A percentile compares a stretch with the other conserved stretches of the same genome.
These are phyloP conservation scores for Moricandia arvensis DNA, from an alignment of 345 rosid species.

Conservation along the genomic window DNA sequence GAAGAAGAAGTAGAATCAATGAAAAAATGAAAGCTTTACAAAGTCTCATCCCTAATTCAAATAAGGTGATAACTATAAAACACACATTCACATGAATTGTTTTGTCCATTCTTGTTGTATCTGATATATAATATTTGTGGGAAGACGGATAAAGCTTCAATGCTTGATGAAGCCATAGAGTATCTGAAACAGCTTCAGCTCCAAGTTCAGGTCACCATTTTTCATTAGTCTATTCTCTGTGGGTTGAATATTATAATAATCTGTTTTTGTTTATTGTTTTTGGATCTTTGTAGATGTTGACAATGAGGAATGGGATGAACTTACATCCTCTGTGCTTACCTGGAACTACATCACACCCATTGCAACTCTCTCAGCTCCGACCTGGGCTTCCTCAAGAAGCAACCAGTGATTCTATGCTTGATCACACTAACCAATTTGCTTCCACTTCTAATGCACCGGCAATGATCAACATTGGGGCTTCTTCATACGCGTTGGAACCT, in stretches of 20 bases:
- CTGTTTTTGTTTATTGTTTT: too few species aligned
- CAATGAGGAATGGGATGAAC: conserved; percentile 74
- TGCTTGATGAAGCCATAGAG: conserved; percentile 95
- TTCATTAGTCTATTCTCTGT: too few species aligned
- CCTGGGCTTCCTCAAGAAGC: conserved; percentile 40
- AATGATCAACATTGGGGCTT: conserved; percentile 37
- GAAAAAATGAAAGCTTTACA: conserved; percentile 99
- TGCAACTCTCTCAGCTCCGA: conserved; percentile 41
- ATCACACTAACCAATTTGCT: conserved; percentile 43
- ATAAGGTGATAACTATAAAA: conserved; percentile 51
- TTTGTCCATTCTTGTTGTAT: background rate
- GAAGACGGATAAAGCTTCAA: conserved; percentile 94
- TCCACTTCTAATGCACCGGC: conserved; percentile 42
- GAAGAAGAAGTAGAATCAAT: conserved; percentile 92
- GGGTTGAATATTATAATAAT: too few species aligned
- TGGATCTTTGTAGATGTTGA: conserved; percentile 55
- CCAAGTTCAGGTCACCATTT: conserved; percentile 76
- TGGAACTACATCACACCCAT: conserved; percentile 48
- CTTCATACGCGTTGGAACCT: conserved; percentile 55
- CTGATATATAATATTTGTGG: conserved; percentile 7
- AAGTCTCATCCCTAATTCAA: conserved; percentile 88
- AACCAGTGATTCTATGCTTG: conserved; percentile 31
- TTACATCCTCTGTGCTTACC: conserved; percentile 69
- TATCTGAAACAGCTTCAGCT: conserved; percentile 94
- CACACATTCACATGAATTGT: background rate